These are phyloP conservation scores for Penicillium hesseltinei DNA, from an alignment of 2,329 filamentous ascomycete species.

Conservation along the genomic window DNA sequence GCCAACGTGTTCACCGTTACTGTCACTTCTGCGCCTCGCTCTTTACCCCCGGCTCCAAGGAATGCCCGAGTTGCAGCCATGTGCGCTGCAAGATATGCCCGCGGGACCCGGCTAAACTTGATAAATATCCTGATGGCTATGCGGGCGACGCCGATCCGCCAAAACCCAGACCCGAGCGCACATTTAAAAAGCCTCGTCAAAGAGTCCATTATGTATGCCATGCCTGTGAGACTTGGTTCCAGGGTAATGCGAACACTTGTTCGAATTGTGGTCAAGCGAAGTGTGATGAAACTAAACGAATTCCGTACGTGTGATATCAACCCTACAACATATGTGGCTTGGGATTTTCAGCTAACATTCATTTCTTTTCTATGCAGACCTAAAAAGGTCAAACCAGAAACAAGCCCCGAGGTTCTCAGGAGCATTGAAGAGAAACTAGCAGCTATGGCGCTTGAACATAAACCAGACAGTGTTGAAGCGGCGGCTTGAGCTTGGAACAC, in stretches of 20 bases:
- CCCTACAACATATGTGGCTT: background rate
- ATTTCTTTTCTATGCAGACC: conserved; percentile 29
- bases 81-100: conserved; percentile 76
- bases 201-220: conserved; percentile 46
- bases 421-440: conserved; percentile 43
- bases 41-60: conserved; percentile 59
- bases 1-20: conserved; percentile 69
- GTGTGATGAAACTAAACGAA: conserved; percentile 41
- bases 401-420: conserved; percentile 39
- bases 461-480: background rate
- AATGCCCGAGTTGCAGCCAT: conserved; percentile 70
- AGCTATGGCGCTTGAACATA: conserved; percentile 11
- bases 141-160: conserved; percentile 45
- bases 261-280: conserved; percentile 42
- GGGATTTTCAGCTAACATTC: conserved; percentile 7
- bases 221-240: conserved; percentile 37
- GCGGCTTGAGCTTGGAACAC: background rate
- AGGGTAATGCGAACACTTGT: conserved; percentile 35
- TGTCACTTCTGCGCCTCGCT: conserved; percentile 72
- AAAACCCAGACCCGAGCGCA: conserved; percentile 34
- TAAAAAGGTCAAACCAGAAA: conserved; percentile 40
- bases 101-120: conserved; percentile 60
- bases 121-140: conserved; percentile 48
- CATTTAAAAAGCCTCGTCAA: conserved; percentile 38
- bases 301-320: conserved; percentile 38